Percentiles rank a stretch among this genome's conserved stretches.
Conservation (phyloP, 495 filamentous ascomycete species). For the Daldinia caldariorum region DNA sequence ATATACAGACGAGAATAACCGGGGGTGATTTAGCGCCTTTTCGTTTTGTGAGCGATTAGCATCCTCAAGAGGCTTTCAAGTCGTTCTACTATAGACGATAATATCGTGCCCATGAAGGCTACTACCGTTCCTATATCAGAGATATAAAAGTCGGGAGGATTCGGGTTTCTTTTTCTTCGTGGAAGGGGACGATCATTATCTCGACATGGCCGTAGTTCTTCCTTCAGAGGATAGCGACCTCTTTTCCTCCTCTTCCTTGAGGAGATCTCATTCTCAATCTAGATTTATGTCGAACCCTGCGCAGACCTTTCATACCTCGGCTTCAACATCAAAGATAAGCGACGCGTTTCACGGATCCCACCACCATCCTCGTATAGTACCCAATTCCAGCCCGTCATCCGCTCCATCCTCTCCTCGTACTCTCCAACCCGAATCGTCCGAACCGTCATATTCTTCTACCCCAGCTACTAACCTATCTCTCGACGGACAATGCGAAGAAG, state of each 20-base stretch:
- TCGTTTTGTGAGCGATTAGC: constrained; percentile 6
- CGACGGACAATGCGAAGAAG: constrained; percentile 61
- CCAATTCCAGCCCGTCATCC: constrained; percentile 59
- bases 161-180: constrained; percentile 18
- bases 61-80: constrained; percentile 1
- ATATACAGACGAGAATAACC: constrained; percentile 13
- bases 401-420: constrained; percentile 58
- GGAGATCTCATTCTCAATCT: constrained; percentile 61
- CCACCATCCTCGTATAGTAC: constrained; percentile 46
- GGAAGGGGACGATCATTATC: constrained; percentile 13
- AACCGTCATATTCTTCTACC: constrained; percentile 62
- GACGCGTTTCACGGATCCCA: constrained; percentile 48
- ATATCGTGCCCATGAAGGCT: constrained; percentile 37
- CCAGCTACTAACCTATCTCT: constrained; percentile 73
- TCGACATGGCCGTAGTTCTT: constrained; percentile 58
- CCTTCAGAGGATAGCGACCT: constrained; percentile 57
- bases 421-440: constrained; percentile 51
- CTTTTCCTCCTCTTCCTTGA: constrained; percentile 55
- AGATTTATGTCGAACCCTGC: constrained; percentile 51
- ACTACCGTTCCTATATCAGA: constrained; percentile 14
- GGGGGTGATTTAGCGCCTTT: constrained; percentile 4
- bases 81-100: constrained; percentile 22
- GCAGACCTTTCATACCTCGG: constrained; percentile 52
- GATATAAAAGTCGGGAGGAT: constrained; percentile 38
- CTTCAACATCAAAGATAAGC: constrained; percentile 55